Conservation (phyloP, 2,329 filamentous ascomycete genomes). For the Sclerotinia minor region DNA sequence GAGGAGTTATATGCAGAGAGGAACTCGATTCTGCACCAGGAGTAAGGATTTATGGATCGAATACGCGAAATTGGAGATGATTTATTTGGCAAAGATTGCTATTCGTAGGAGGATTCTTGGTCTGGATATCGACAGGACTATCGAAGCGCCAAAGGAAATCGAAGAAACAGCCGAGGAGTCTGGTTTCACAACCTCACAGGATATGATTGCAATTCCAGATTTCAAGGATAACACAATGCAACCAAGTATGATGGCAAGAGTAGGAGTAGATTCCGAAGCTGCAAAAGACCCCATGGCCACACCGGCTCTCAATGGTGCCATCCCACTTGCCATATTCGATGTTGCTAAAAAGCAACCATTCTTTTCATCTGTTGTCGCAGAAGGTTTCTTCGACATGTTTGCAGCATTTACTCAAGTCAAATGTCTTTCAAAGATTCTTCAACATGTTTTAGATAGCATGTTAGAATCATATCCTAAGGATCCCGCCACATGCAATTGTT, state of each 20-base stretch:
- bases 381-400: constrained; percentile 80
- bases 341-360: constrained; percentile 77
- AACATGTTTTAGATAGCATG: constrained; percentile 71
- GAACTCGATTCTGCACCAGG: constrained; percentile 81
- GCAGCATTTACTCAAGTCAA: constrained; percentile 66
- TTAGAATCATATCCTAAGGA: constrained; percentile 58
- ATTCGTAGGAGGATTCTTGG: constrained; percentile 69
- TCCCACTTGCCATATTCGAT: constrained; percentile 90
- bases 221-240: constrained; percentile 46
- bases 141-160: constrained; percentile 47
- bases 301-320: constrained; percentile 86
- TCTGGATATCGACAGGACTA: constrained; percentile 52
- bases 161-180: constrained; percentile 48
- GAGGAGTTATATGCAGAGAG: constrained; percentile 82
- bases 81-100: constrained; percentile 82
- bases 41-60: constrained; percentile 79
- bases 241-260: constrained; percentile 48
- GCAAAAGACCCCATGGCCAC: constrained; percentile 52
- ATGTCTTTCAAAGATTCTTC: constrained; percentile 64
- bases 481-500: constrained; percentile 66
- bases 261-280: constrained; percentile 56
- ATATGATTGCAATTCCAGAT: constrained; percentile 57
- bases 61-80: constrained; percentile 88
- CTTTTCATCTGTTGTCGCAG: constrained; percentile 64
- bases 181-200: constrained; percentile 46